These are phyloP conservation scores for Colletotrichum chlorophyti DNA, from an alignment of 2,329 filamentous ascomycete genomes.

Conservation along the genomic window DNA sequence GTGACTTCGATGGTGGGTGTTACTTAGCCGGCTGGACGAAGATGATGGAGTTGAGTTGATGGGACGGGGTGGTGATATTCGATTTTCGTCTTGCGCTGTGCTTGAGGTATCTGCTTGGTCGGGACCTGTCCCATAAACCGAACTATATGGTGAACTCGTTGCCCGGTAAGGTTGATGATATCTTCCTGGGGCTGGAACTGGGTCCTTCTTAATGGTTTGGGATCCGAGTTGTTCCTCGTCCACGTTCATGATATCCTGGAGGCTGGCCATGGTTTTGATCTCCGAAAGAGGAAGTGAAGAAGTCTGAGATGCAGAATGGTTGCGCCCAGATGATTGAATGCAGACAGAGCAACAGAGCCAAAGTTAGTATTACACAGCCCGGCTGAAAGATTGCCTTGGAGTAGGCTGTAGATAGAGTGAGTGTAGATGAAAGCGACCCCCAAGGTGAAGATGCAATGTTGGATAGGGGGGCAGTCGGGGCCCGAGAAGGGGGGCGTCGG, in stretches of 20 bases:
- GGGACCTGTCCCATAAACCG: constrained; percentile 48
- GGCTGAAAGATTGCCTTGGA: constrained; percentile 42
- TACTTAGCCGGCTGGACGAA: constrained; percentile 16
- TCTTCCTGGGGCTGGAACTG: constrained; percentile 42
- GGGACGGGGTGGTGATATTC: constrained; percentile 41
- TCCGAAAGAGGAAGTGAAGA: constrained; percentile 46
- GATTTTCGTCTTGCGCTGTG: constrained; percentile 42
- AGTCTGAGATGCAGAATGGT: constrained; percentile 21
- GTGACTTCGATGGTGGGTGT: constrained; percentile 49
- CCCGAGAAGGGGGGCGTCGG: constrained; percentile 30
- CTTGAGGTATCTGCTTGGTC: constrained; percentile 39
- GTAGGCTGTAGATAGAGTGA: constrained; percentile 38
- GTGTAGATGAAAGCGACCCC: constrained; percentile 41
- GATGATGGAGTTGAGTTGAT: constrained; percentile 38
- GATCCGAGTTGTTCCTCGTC: constrained; percentile 55
- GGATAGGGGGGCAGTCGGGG: constrained; percentile 27
- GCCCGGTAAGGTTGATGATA: constrained; percentile 39
- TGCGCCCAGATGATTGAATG: constrained; percentile 9
- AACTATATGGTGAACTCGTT: constrained; percentile 41
- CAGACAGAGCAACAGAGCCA: constrained; percentile 39
- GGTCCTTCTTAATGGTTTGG: constrained; percentile 53
- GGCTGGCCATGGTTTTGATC: constrained; percentile 57
- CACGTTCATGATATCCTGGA: constrained; percentile 64
- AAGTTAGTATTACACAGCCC: constrained; percentile 57
- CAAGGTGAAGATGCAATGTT: constrained; percentile 34